Evolutionary conservation across 2,329 filamentous ascomycete genomes (phyloP).

Genomic region (Pestalotiopsis sp.): DNA sequence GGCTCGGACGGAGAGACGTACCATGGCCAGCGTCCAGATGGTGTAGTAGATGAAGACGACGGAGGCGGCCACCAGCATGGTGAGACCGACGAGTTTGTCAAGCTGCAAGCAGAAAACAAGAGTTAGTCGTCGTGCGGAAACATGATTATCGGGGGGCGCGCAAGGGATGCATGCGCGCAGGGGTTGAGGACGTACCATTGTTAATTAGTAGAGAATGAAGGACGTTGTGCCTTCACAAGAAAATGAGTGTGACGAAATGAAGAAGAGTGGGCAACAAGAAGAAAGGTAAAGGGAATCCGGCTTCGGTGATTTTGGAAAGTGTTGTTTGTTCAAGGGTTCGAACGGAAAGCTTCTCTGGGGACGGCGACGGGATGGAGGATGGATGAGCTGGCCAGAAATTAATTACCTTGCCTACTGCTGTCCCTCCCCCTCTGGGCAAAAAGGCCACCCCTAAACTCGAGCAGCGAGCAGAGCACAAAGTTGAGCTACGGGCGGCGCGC

Average conservation of each 20-base stretch:
- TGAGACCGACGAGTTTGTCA: conserved; percentile 77
- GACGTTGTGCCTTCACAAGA: neutral
- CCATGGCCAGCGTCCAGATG: conserved; percentile 97
- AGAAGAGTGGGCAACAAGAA: neutral
- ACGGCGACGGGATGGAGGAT: neutral
- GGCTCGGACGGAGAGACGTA: conserved; percentile 43
- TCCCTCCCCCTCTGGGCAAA: neutral
- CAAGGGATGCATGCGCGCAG: neutral
- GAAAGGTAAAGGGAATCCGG: neutral
- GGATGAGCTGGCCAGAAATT: conserved; percentile 12
- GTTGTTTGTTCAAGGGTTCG: neutral
- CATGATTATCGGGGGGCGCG: neutral
- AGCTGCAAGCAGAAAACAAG: conserved; percentile 73
- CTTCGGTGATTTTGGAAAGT: neutral
- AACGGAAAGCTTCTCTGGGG: neutral
- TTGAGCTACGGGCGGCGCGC: neutral
- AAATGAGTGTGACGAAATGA: conserved; percentile 15
- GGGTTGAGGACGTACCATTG: conserved; percentile 30
- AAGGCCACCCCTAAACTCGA: neutral
- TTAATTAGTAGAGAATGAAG: conserved; percentile 19
- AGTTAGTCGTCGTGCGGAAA: neutral
- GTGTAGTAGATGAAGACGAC: conserved; percentile 85
- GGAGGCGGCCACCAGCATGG: conserved; percentile 68
- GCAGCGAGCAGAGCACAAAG: neutral
- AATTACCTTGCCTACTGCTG: neutral